Evolutionary conservation across 2,329 filamentous ascomycete genomes (phyloP).

Genomic region (Ascochyta pisi): DNA sequence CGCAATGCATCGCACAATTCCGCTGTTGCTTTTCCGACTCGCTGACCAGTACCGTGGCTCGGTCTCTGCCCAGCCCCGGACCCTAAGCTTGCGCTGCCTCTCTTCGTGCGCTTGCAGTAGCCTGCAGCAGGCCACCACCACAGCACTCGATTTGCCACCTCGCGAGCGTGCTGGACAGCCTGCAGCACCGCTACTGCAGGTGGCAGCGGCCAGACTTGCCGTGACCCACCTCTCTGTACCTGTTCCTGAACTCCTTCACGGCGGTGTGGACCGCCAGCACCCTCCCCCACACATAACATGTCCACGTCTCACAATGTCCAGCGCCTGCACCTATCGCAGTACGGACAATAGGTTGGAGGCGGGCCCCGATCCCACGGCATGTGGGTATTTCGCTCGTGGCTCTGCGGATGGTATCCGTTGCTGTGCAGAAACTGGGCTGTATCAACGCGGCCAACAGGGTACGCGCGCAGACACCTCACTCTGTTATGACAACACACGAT

Average conservation of each 20-base stretch:
- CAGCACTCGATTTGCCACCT: slow-evolving; percentile 30
- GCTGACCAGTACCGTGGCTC: slow-evolving; percentile 18
- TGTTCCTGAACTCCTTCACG: slow-evolving; percentile 33
- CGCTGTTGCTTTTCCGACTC: slow-evolving; percentile 34
- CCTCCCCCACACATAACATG: slow-evolving; percentile 33
- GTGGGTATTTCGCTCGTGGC: slow-evolving; percentile 25
- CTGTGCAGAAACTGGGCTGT: slow-evolving; percentile 26
- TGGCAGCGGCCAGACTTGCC: slow-evolving; percentile 28
- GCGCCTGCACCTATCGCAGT: slow-evolving; percentile 28
- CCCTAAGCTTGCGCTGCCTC: slow-evolving; percentile 10
- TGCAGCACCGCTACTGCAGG: slow-evolving; percentile 41
- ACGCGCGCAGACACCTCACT: slow-evolving; percentile 11
- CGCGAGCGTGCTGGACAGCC: slow-evolving; percentile 24
- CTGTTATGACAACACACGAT: slow-evolving; percentile 16
- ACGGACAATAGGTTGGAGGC: slow-evolving; percentile 14
- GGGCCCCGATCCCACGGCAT: slow-evolving; percentile 19
- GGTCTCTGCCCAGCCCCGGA: slow-evolving; percentile 4
- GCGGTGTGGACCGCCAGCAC: slow-evolving; percentile 42
- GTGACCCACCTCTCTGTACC: slow-evolving; percentile 35
- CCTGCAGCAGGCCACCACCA: slow-evolving; percentile 32
- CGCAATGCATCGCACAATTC: slow-evolving; percentile 28
- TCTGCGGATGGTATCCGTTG: slow-evolving; percentile 25
- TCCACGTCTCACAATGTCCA: slow-evolving; percentile 11
- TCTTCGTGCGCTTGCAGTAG: slow-evolving; percentile 34
- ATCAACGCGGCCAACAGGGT: slow-evolving; percentile 14